Evolutionary conservation across 2,329 filamentous ascomycete genomes (phyloP), one percentile per base, ranked within the genome.

Genomic region (Metarhizium anisopliae): DNA sequence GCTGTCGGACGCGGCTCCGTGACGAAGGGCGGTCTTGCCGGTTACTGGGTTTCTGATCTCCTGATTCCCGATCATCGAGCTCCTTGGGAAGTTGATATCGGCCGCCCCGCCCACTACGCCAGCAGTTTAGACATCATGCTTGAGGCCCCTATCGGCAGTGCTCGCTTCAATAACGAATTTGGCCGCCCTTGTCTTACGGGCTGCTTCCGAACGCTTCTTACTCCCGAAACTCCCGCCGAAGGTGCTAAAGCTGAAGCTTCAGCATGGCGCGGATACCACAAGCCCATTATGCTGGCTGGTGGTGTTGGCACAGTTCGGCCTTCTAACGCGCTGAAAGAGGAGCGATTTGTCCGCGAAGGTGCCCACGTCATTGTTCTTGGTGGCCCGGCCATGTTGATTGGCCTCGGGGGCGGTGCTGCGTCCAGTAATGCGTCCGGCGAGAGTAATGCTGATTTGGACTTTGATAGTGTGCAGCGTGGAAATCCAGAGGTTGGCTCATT

Each of bases 211-310:
- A 99, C 94, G 1, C 80, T 99, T 42, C 83, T 95, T 35, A 88
- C 86, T 1, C 63, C 59, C 5, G 59, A 59, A 2, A 47, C 58
- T 16, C 18, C 59, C 4, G 50, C 25, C 14, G 50, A 53, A 2
- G 53, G 47, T 6, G 50, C 54, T 25, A 63, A 68, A 38, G 82
- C 81, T 45, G 73, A 73, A 43, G 70, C 73, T 42, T 74, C 77
- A 51, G 68, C 69, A 3, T 81, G 90, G 66, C 82, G 93, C 62
- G 94, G 94, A 29, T 99, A 95, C 69, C 94, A 97, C 74, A 99
- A 99, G 76, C 94, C 94, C 10, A 96, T 96, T 70, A 95, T 96
- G 90, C 90, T 99, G 73, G 94, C 94, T 59, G 94, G 94, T 67
- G 94, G 94, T 67, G 84, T 97, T 40, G 94, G 94, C 51, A 96